These are phyloP conservation scores for Babjeviella inositovora DNA, from an alignment of 805 yeast genomes.

Conservation along the genomic window DNA sequence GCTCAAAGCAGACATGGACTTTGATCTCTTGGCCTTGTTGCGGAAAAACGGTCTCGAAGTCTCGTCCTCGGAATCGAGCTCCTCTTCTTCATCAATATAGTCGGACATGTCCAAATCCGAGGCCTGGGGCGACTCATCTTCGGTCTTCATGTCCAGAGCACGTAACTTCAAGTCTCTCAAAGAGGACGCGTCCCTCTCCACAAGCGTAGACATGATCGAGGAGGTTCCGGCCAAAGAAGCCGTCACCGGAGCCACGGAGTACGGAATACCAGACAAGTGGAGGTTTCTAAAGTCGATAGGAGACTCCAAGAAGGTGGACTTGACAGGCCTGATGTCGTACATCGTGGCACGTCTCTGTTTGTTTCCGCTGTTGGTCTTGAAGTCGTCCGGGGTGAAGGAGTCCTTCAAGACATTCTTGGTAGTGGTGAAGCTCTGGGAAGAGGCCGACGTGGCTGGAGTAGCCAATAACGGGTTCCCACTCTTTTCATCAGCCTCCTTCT, in stretches of 20 bases:
- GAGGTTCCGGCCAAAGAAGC: slow-evolving; percentile 32
- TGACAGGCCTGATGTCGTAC: slow-evolving; percentile 21
- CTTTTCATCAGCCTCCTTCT: slow-evolving; percentile 3
- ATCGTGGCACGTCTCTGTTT: slow-evolving; percentile 35
- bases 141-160: slow-evolving; percentile 28
- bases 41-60: slow-evolving; percentile 21
- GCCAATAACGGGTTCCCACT: too few species aligned
- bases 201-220: too few species aligned
- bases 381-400: background rate
- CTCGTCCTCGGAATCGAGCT: slow-evolving; percentile 18
- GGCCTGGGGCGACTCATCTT: too few species aligned
- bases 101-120: too few species aligned
- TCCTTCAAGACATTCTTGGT: slow-evolving; percentile 4
- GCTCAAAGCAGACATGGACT: slow-evolving; percentile 44
- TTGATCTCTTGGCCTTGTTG: slow-evolving; percentile 40
- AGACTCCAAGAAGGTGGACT: slow-evolving; percentile 15
- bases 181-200: too few species aligned
- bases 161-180: slow-evolving; percentile 32
- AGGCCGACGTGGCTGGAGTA: too few species aligned
- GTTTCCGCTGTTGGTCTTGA: slow-evolving; percentile 3
- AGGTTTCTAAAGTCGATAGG: slow-evolving; percentile 18
- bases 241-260: slow-evolving; percentile 64
- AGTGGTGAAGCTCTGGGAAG: slow-evolving; percentile 1
- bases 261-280: slow-evolving; percentile 41
- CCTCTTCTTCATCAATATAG: slow-evolving; percentile 10